Percentiles rank a stretch among this genome's conserved stretches.
phyloP scores from a whole-genome alignment of 331 rosid genomes.

The Quercus tomentella region DNA sequence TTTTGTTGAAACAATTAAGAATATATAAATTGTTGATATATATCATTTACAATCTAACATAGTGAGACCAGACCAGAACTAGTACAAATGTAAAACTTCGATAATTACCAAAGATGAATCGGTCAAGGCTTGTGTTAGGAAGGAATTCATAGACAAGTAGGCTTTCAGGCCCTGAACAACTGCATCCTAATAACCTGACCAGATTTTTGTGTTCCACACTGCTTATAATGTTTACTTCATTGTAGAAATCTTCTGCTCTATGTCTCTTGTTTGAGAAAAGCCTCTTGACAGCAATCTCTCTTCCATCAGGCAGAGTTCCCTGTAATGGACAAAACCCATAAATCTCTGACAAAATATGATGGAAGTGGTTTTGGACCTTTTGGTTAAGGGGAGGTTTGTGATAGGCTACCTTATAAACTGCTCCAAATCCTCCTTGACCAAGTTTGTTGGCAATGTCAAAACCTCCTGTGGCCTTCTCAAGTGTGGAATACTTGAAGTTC shows the following conservation, averaged over 20 bases:
- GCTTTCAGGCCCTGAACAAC: conserved; percentile 94
- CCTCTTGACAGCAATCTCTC: conserved; percentile 93
- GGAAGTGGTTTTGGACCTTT: background rate
- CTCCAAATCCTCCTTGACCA: conserved; percentile 96
- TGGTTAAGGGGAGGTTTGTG: background rate
- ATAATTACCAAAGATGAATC: conserved; percentile 71
- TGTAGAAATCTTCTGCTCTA: conserved; percentile 81
- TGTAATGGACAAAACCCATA: conserved; percentile 20
- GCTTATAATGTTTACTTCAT: conserved; percentile 84
- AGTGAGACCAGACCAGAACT: too few relatives aligned
- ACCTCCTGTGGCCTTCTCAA: conserved; percentile 81
- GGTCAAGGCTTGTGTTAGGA: conserved; percentile 79
- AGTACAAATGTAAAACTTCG: background rate
- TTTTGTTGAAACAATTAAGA: background rate
- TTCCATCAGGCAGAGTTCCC: conserved; percentile 91
- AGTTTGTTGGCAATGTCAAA: conserved; percentile 63
- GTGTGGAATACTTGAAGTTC: conserved; percentile 80
- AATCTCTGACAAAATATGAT: background rate
- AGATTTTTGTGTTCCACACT: conserved; percentile 81
- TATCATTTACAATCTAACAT: background rate
- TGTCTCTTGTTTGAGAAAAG: conserved; percentile 79
- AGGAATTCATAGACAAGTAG: conserved; percentile 84
- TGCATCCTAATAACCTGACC: conserved; percentile 81
- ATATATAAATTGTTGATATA: background rate
- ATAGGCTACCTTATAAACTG: conserved; percentile 75